These are phyloP conservation scores for Phytophthora podocarpi DNA, from an alignment of 352 stramenopile species.

Conservation along the genomic window DNA sequence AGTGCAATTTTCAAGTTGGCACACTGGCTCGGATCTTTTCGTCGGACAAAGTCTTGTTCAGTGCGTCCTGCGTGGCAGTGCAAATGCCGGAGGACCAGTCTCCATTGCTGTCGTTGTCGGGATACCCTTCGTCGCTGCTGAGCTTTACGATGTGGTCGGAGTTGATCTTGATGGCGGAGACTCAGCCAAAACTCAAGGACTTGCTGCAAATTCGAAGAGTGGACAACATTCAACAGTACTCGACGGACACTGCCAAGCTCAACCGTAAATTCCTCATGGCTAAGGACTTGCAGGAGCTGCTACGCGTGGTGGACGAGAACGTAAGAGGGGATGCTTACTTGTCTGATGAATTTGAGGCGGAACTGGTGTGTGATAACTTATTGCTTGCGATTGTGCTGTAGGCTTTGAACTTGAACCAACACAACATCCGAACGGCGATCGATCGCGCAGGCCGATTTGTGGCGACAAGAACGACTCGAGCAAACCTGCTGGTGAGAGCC, in stretches of 20 bases:
- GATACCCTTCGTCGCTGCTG: conserved; percentile 75
- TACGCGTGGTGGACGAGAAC: conserved; percentile 68
- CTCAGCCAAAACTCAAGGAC: conserved; percentile 69
- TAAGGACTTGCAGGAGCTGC: conserved; percentile 59
- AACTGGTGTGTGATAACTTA: conserved; percentile 1
- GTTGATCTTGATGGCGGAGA: conserved; percentile 77
- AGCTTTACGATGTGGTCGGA: conserved; percentile 82
- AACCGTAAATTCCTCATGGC: conserved; percentile 71
- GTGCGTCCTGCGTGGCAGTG: conserved; percentile 63
- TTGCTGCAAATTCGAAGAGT: conserved; percentile 67
- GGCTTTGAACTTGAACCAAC: conserved; percentile 55
- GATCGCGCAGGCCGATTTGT: conserved; percentile 51
- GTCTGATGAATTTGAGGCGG: neutral
- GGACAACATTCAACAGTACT: conserved; percentile 65
- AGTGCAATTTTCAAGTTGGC: conserved; percentile 65
- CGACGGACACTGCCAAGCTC: conserved; percentile 51
- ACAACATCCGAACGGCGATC: conserved; percentile 70
- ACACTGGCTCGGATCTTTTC: conserved; percentile 65
- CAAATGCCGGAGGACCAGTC: conserved; percentile 76
- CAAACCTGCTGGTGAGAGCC: conserved; percentile 39
- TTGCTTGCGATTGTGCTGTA: conserved; percentile 17
- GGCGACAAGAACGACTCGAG: conserved; percentile 27
- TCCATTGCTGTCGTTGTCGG: conserved; percentile 71
- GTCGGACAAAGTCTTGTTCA: conserved; percentile 78
- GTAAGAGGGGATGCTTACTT: conserved; percentile 42